phyloP scores from a whole-genome alignment of 495 filamentous ascomycete species.

The Podospora pseudoanserina region DNA sequence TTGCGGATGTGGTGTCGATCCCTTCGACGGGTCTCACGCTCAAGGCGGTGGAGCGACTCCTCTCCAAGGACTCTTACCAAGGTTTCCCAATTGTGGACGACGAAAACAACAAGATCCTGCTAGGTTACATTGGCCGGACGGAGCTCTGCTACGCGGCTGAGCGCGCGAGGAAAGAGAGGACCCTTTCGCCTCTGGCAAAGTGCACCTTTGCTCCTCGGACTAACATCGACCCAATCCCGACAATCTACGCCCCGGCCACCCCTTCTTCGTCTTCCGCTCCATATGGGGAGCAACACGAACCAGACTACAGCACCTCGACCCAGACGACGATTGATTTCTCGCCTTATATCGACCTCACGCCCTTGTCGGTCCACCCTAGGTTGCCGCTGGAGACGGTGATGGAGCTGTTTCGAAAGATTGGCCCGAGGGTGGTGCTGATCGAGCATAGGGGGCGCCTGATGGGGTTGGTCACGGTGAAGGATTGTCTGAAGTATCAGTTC shows the following conservation, averaged over 20 bases:
- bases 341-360: conserved; percentile 84
- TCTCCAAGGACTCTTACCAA: conserved; percentile 81
- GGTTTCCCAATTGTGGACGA: conserved; percentile 93
- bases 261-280: background rate
- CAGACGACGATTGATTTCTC: conserved; percentile 73
- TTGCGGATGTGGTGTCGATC: conserved; percentile 67
- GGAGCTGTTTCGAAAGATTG: conserved; percentile 99
- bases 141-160: conserved; percentile 93
- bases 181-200: conserved; percentile 58
- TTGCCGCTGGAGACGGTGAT: conserved; percentile 95
- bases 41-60: conserved; percentile 65
- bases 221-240: conserved; percentile 28
- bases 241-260: conserved; percentile 22
- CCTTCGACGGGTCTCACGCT: conserved; percentile 73
- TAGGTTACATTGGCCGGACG: conserved; percentile 93
- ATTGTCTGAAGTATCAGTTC: conserved; percentile 97
- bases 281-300: background rate
- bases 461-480: conserved; percentile 92
- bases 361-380: conserved; percentile 85
- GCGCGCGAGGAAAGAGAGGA: conserved; percentile 70
- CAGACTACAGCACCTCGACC: conserved; percentile 34
- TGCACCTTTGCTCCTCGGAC: conserved; percentile 75
- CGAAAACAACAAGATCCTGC: conserved; percentile 60
- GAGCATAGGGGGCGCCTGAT: conserved; percentile 80
- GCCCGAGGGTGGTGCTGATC: conserved; percentile 87